Percentiles rank a stretch among this genome's conserved stretches.
Evolutionary conservation across 495 filamentous ascomycete species (phyloP).

Genomic region (Aspergillus biplanus): DNA sequence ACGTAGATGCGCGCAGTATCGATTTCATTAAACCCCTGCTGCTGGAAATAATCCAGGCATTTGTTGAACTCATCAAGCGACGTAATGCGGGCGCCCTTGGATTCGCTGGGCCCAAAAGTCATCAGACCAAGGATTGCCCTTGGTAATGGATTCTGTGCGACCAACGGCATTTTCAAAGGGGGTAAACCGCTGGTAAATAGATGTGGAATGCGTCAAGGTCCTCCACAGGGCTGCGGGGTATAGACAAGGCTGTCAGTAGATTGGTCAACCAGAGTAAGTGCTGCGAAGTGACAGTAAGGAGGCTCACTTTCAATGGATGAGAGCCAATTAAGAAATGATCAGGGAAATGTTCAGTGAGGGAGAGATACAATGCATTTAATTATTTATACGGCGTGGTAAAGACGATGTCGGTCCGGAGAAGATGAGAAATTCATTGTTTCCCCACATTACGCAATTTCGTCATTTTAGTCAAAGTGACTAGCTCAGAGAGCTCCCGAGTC

Average conservation of each 20-base stretch:
- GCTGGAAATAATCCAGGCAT: slow-evolving; percentile 70
- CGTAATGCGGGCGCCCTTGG: slow-evolving; percentile 70
- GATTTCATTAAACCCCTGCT: slow-evolving; percentile 75
- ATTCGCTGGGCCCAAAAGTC: slow-evolving; percentile 59
- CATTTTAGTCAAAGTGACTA: slow-evolving; percentile 6
- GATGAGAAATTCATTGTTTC: background rate
- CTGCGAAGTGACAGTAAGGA: too few species aligned
- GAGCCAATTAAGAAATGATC: too few species aligned
- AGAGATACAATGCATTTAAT: too few species aligned
- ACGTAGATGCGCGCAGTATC: slow-evolving; percentile 81
- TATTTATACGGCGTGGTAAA: too few species aligned
- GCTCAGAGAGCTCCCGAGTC: background rate
- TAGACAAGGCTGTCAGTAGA: background rate
- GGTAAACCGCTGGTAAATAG: background rate
- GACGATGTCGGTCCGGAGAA: too few species aligned
- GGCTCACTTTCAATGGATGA: too few species aligned
- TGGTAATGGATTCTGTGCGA: slow-evolving; percentile 52
- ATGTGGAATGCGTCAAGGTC: background rate
- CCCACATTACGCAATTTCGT: slow-evolving; percentile 18
- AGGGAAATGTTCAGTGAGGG: too few species aligned
- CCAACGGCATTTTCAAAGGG: slow-evolving; percentile 52
- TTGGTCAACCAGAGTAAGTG: background rate
- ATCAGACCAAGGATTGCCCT: slow-evolving; percentile 64
- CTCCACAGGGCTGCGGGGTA: slow-evolving; percentile 13
- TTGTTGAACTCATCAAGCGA: slow-evolving; percentile 64